phyloP scores from a whole-genome alignment of 2,329 filamentous ascomycete species.

The Venturiaceae sp. region DNA sequence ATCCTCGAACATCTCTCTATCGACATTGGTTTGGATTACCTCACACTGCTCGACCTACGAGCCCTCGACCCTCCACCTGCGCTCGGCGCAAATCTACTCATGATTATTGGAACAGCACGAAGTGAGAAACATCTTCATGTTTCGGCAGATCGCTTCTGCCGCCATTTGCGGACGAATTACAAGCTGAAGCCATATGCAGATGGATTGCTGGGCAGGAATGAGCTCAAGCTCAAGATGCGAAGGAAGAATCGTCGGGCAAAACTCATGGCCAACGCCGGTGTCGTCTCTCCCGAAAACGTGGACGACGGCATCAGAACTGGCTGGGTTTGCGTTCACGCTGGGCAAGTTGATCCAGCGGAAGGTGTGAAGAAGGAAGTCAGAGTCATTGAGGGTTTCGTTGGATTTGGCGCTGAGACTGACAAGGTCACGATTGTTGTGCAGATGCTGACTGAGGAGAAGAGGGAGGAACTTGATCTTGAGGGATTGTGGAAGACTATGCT shows the following conservation, averaged over 20 bases:
- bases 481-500: conserved; percentile 42
- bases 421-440: conserved; percentile 59
- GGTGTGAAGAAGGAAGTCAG: background rate
- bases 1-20: conserved; percentile 72
- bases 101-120: conserved; percentile 85
- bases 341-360: conserved; percentile 51
- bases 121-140: conserved; percentile 91
- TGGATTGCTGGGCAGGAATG: conserved; percentile 79
- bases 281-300: conserved; percentile 37
- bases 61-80: conserved; percentile 77
- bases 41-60: conserved; percentile 74
- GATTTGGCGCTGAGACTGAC: conserved; percentile 56
- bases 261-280: conserved; percentile 63
- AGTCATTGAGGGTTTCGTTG: conserved; percentile 51
- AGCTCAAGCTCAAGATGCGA: conserved; percentile 78
- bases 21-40: conserved; percentile 76
- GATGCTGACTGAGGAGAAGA: conserved; percentile 62
- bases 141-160: conserved; percentile 77
- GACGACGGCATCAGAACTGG: conserved; percentile 88
- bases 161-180: conserved; percentile 69
- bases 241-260: conserved; percentile 74
- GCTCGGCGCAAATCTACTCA: conserved; percentile 78
- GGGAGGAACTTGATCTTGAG: conserved; percentile 57
- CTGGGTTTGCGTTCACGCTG: conserved; percentile 93
- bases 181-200: conserved; percentile 71